These are phyloP conservation scores for Geotrichum aggregatum DNA, from an alignment of 1,139 yeast species.

Conservation along the genomic window DNA sequence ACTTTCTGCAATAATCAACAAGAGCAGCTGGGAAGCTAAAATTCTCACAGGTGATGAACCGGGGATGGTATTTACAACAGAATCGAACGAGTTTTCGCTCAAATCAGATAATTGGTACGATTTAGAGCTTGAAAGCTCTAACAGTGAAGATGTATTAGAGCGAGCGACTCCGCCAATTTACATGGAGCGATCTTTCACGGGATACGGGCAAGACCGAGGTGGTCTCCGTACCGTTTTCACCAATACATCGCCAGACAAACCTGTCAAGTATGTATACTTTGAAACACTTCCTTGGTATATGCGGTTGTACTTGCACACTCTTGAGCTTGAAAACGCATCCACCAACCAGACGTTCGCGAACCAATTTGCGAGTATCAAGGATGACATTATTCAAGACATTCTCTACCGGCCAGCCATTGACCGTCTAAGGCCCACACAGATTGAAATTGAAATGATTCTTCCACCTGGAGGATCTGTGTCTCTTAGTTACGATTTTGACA, in stretches of 20 bases:
- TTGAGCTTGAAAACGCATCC: constrained; percentile 33
- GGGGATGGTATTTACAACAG: constrained; percentile 14
- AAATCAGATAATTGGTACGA: constrained; percentile 37
- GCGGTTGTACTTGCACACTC: constrained; percentile 73
- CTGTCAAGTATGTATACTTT: constrained; percentile 57
- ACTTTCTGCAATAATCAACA: constrained; percentile 29
- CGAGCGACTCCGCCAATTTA: constrained; percentile 56
- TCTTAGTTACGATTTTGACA: constrained; percentile 77
- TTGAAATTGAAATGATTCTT: constrained; percentile 61
- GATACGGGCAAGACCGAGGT: constrained; percentile 86
- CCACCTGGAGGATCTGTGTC: constrained; percentile 65
- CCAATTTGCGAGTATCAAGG: constrained; percentile 17
- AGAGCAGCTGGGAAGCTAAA: constrained; percentile 32
- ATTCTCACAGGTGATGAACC: constrained; percentile 17
- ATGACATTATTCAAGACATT: constrained; percentile 49
- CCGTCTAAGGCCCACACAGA: constrained; percentile 74
- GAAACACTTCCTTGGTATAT: constrained; percentile 94
- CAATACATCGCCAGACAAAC: constrained; percentile 52
- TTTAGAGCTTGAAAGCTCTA: constrained; percentile 42
- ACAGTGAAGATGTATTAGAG: constrained; percentile 29
- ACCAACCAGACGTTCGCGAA: constrained; percentile 5
- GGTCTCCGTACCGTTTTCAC: constrained; percentile 75
- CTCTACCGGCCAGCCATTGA: constrained; percentile 76
- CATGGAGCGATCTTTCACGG: constrained; percentile 84
- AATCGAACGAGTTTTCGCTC: constrained; percentile 23